Percentiles rank a stretch among this genome's conserved stretches.
Conservation (phyloP, 345 rosid species). For the Dimocarpus longan region DNA sequence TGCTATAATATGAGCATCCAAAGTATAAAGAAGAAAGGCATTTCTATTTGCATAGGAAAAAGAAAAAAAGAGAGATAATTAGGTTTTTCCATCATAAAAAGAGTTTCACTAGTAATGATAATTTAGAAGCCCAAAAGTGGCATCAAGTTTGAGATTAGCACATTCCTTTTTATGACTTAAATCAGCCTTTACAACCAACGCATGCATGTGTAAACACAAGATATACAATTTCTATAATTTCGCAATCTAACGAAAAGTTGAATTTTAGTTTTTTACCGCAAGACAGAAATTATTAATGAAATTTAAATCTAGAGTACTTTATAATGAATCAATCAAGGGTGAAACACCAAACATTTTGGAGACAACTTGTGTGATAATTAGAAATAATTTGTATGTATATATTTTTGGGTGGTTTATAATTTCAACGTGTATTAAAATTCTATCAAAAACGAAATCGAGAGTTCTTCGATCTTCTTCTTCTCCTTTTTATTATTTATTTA, state of each 20-base stretch:
- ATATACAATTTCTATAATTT: not conserved
- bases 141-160: not conserved
- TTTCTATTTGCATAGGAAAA: not conserved
- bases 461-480: too few relatives aligned
- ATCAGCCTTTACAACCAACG: not conserved
- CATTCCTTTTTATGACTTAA: not conserved
- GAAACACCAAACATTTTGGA: too few relatives aligned
- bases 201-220: not conserved
- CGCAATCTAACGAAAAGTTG: not conserved
- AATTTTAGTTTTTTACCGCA: too few relatives aligned
- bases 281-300: too few relatives aligned
- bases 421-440: too few relatives aligned
- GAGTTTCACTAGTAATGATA: not conserved
- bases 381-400: too few relatives aligned
- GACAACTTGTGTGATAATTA: too few relatives aligned
- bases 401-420: too few relatives aligned
- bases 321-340: too few relatives aligned
- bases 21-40: not conserved
- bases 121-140: not conserved
- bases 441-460: too few relatives aligned
- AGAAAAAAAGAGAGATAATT: conserved; percentile 1
- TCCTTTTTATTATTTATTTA: too few relatives aligned
- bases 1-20: conserved; percentile 15
- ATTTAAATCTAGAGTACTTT: too few relatives aligned
- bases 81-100: not conserved